Base-by-base conservation (phyloP, 768 basidiomycete species). In the Gautieria morchelliformis region DNA sequence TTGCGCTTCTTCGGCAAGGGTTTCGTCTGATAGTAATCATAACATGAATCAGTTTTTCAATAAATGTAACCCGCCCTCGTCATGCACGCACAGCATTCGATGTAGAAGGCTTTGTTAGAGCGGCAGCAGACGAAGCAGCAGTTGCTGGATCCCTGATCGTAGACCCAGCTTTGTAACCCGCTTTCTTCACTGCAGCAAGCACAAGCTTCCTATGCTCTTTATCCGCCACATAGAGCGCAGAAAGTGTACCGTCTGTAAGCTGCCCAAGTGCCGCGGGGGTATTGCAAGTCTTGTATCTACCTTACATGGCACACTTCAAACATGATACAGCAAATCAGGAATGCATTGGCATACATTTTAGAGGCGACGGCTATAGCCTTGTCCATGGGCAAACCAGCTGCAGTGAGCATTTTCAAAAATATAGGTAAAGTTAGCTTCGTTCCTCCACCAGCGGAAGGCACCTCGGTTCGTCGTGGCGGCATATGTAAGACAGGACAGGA, bases 351-450 rank as follows among this genome's bases (percentile, higher is more conserved):
- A 58, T 58, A 87, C 87, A 87, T 74, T 76, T 87, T 88, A 57
- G 78, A 77, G 39, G 88, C 78, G 24, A 87, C 68, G 14, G 74
- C 69, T 77, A 93, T 89, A 14, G 89, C 87, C 61, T 84, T 82
- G 35, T 75, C 64, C 55, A 86, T 74, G 1, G 83, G 69, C 0
- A 89, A 68, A 64, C 77, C 74, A 58, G 79, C 78, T 47, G 64
- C 71, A 7, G 84, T 82, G 24, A 90, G 71, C 11, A 85, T 61
- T 67, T 89, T 83, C 24, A 91, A 71, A 64, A 86, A 89, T 20
- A 72, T 72, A 4, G 85, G 84, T 8, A 91, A 66, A 24, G 83
- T 66, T 11, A 91, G 72, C 56, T 83, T 84, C 55, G 63, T 62
- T 24, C 72, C 59, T 51, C 65, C 63, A 30, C 63, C 66, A 24